These are phyloP conservation scores for Pneumocystis murina DNA, from an alignment of 1,139 yeast species.

Conservation along the genomic window DNA sequence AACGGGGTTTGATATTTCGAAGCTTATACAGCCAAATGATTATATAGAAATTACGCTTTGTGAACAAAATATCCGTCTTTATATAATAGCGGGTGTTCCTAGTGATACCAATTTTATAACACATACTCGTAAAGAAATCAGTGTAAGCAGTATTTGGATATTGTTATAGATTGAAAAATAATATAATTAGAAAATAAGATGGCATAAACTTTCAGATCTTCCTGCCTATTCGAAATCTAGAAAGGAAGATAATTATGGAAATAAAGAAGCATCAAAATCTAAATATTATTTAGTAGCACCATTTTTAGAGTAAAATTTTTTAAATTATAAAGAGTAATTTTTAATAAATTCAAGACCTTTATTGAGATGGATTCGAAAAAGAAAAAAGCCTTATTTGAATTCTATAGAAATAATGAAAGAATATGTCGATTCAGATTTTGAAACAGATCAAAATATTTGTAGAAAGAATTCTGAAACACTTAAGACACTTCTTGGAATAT, in stretches of 20 bases:
- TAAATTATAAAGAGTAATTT: neutral
- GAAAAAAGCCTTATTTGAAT: neutral
- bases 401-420: neutral
- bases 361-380: constrained; percentile 13
- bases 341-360: constrained; percentile 6
- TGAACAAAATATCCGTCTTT: constrained; percentile 79
- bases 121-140: constrained; percentile 73
- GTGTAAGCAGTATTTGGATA: constrained; percentile 19
- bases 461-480: neutral
- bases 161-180: neutral
- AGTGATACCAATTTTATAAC: constrained; percentile 64
- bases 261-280: constrained; percentile 12
- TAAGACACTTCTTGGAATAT: neutral
- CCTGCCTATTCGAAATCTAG: constrained; percentile 25
- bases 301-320: constrained; percentile 15
- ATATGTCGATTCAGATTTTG: neutral
- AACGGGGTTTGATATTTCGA: constrained; percentile 76
- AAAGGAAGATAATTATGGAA: constrained; percentile 4
- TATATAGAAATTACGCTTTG: constrained; percentile 66
- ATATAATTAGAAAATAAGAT: constrained; percentile 32
- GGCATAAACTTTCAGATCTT: constrained; percentile 41
- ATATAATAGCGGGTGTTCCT: constrained; percentile 62
- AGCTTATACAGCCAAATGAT: constrained; percentile 51
- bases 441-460: neutral
- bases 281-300: constrained; percentile 28